Evolutionary conservation across 768 basidiomycete species (phyloP).

Genomic region (Leccinellum albellum): DNA sequence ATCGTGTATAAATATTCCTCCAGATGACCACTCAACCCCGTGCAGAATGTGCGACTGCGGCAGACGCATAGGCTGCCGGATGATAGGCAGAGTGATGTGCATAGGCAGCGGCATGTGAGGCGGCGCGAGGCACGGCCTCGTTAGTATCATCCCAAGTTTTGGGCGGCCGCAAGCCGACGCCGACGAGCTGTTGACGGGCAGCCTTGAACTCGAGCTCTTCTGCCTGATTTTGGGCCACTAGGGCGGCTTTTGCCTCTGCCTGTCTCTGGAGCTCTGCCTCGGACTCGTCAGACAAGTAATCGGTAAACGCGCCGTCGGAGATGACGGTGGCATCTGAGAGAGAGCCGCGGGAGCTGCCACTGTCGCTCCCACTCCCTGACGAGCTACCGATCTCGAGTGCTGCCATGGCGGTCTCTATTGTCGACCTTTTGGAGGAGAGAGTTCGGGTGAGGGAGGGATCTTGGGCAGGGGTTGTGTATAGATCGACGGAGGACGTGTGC

Average conservation of each 20-base stretch:
- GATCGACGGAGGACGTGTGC: conserved; percentile 23
- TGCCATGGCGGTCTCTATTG: conserved; percentile 39
- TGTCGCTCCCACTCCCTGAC: conserved; percentile 61
- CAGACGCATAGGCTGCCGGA: conserved; percentile 23
- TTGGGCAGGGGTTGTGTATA: conserved; percentile 22
- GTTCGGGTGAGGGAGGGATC: conserved; percentile 34
- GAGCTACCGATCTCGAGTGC: conserved; percentile 38
- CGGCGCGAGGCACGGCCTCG: conserved; percentile 26
- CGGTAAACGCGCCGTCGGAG: conserved; percentile 84
- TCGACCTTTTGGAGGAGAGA: conserved; percentile 29
- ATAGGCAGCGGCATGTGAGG: conserved; percentile 23
- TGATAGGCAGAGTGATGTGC: conserved; percentile 27
- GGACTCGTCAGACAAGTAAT: conserved; percentile 91
- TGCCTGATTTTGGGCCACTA: conserved; percentile 73
- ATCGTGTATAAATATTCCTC: conserved; percentile 19
- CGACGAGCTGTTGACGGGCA: conserved; percentile 72
- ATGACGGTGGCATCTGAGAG: conserved; percentile 74
- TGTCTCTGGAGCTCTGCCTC: conserved; percentile 84
- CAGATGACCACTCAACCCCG: conserved; percentile 26
- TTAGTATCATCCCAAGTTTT: conserved; percentile 68
- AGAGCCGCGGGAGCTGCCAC: conserved; percentile 47
- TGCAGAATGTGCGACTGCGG: conserved; percentile 29
- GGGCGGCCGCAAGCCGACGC: conserved; percentile 72
- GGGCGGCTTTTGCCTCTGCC: conserved; percentile 74
- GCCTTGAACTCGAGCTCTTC: conserved; percentile 82